Evolutionary conservation across 2,329 filamentous ascomycete species (phyloP), one percentile per base, ranked within the genome.

Genomic region (Phialemoniopsis sp.): DNA sequence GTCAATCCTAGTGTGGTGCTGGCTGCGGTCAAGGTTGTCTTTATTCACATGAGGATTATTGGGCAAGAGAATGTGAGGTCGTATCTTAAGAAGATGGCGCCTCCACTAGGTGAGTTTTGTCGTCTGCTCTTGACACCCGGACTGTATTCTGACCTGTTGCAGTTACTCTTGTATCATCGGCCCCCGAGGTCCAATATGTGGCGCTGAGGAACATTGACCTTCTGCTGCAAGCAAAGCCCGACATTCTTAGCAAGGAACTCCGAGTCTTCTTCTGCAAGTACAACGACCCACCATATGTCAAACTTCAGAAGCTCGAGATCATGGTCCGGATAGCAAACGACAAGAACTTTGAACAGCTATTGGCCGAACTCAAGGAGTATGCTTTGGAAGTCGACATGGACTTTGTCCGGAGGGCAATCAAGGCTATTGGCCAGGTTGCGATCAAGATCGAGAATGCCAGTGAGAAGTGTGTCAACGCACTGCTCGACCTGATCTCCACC

Each of bases 211-310:
- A 98, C 62, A 98, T 98, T 55, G 93, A 98, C 52, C 79, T 98
- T 28, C 74, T 98, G 6, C 75, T 98, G 18, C 93, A 98, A 63
- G 93, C 94, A 52, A 91, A 96, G 62, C 89, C 93, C 10, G 90
- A 95, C 51, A 96, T 98, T 40, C 75, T 98, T 9, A 95, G 88
- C 73, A 97, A 97, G 63, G 93, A 98, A 63, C 81, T 98, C 55
- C 82, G 93, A 33, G 93, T 98, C 8, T 98, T 98, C 70, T 98
- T 98, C 70, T 98, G 93, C 83, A 98, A 98, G 68, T 98, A 98
- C 70, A 97, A 97, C 59, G 93, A 98, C 53, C 91, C 93, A 2
- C 89, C 89, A 16, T 98, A 98, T 60, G 83, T 98, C 54, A 98
- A 98, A 64, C 81, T 98, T 44, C 87, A 95, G 59, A 98, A 98